phyloP scores from a whole-genome alignment of 2,329 filamentous ascomycete species.

The Apiospora arundinis region DNA sequence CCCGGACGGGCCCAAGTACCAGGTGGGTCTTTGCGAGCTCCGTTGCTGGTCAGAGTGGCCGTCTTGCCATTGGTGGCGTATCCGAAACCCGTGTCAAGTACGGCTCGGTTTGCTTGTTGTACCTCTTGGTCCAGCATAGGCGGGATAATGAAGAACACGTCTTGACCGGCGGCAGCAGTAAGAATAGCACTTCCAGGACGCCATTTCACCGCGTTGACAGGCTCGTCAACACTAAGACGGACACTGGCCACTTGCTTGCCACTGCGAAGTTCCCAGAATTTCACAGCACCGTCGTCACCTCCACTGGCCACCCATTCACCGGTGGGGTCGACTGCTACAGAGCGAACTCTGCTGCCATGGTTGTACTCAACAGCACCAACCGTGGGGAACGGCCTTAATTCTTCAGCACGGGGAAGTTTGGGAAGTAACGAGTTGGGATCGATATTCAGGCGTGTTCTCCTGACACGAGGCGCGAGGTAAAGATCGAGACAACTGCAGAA shows the following conservation, averaged over 20 bases:
- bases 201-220: constrained; percentile 89
- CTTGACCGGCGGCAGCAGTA: constrained; percentile 83
- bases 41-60: constrained; percentile 56
- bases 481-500: constrained; percentile 76
- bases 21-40: constrained; percentile 73
- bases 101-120: constrained; percentile 75
- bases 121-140: constrained; percentile 73
- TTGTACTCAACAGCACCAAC: constrained; percentile 89
- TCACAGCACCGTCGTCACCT: constrained; percentile 90
- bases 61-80: constrained; percentile 77
- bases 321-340: constrained; percentile 82
- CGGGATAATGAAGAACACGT: constrained; percentile 84
- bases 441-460: constrained; percentile 96
- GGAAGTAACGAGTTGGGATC: constrained; percentile 92
- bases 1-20: constrained; percentile 86
- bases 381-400: constrained; percentile 93
- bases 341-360: constrained; percentile 86
- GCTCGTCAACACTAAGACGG: constrained; percentile 76
- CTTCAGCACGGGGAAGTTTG: constrained; percentile 90
- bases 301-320: constrained; percentile 89
- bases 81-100: constrained; percentile 90
- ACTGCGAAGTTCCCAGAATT: constrained; percentile 87
- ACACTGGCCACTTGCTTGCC: constrained; percentile 83
- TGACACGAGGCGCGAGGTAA: constrained; percentile 90
- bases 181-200: constrained; percentile 85